phyloP scores from a whole-genome alignment of 495 filamentous ascomycete species.

The Terfezia claveryi region DNA sequence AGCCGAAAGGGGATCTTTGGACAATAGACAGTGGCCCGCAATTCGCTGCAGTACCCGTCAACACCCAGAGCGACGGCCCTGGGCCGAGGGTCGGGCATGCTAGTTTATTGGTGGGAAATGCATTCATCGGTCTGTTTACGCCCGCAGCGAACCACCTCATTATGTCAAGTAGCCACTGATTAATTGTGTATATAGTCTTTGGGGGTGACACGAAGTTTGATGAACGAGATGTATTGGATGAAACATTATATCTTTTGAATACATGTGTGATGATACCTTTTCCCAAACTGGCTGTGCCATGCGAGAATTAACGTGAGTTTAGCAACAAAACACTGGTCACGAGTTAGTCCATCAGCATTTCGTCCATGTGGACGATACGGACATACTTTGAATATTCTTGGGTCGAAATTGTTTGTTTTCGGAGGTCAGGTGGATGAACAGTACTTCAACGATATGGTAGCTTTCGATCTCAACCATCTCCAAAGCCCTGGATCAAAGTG shows the following conservation, averaged over 20 bases:
- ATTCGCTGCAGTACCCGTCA: conserved; percentile 74
- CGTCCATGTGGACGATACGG: conserved; percentile 83
- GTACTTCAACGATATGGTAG: conserved; percentile 95
- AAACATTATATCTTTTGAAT: conserved; percentile 90
- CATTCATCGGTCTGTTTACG: conserved; percentile 48
- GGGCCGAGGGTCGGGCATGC: conserved; percentile 91
- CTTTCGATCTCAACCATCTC: conserved; percentile 86
- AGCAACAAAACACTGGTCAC: conserved; percentile 97
- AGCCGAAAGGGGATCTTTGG: conserved; percentile 93
- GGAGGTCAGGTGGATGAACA: conserved; percentile 92
- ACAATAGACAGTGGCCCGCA: conserved; percentile 74
- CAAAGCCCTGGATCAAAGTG: conserved; percentile 74
- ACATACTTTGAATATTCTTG: conserved; percentile 85
- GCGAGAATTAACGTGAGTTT: background rate
- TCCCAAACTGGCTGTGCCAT: background rate
- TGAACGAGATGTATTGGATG: conserved; percentile 71
- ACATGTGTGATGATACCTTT: conserved; percentile 53
- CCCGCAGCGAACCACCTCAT: background rate
- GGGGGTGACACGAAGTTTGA: conserved; percentile 96
- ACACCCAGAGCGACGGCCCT: conserved; percentile 79
- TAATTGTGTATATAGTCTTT: conserved; percentile 33
- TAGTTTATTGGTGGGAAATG: conserved; percentile 87
- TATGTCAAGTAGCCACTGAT: background rate
- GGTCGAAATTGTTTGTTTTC: conserved; percentile 91
- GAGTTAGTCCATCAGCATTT: conserved; percentile 61